phyloP scores from a whole-genome alignment of 2,329 filamentous ascomycete species.

The Rhexocercosporidium sp. region DNA sequence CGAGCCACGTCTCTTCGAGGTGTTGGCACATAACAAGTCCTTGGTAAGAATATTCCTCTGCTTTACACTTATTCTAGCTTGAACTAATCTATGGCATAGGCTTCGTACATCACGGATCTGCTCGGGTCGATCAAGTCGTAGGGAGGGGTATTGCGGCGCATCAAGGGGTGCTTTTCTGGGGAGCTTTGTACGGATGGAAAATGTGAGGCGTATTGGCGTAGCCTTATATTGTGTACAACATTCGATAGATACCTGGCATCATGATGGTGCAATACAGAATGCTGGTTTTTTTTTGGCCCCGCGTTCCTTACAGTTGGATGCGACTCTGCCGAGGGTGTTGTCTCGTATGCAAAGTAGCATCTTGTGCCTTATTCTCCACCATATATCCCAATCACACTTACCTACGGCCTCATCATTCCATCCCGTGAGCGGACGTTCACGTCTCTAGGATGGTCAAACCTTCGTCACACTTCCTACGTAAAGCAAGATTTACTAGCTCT shows the following conservation, averaged over 20 bases:
- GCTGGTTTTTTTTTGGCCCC: background rate
- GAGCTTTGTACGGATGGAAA: background rate
- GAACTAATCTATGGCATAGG: conserved; percentile 8
- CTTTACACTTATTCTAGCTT: background rate
- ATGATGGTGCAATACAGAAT: background rate
- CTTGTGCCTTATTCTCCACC: too few species aligned
- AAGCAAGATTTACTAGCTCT: too few species aligned
- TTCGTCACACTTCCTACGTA: too few species aligned
- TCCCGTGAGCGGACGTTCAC: too few species aligned
- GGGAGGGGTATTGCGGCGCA: background rate
- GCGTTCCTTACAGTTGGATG: background rate
- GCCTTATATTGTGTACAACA: conserved; percentile 1
- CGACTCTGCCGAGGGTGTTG: background rate
- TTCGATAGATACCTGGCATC: conserved; percentile 7
- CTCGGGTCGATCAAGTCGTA: conserved; percentile 26
- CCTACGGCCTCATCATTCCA: too few species aligned
- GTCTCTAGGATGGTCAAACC: too few species aligned
- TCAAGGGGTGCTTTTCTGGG: background rate
- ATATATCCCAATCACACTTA: too few species aligned
- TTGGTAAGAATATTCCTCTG: conserved; percentile 51
- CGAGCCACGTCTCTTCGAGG: conserved; percentile 67
- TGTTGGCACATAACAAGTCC: conserved; percentile 71
- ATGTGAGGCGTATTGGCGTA: conserved; percentile 1
- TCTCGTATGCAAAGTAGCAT: too few species aligned
- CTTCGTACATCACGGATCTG: conserved; percentile 27